Evolutionary conservation across 2,329 filamentous ascomycete genomes (phyloP).

Genomic region (Fusarium buxicola): DNA sequence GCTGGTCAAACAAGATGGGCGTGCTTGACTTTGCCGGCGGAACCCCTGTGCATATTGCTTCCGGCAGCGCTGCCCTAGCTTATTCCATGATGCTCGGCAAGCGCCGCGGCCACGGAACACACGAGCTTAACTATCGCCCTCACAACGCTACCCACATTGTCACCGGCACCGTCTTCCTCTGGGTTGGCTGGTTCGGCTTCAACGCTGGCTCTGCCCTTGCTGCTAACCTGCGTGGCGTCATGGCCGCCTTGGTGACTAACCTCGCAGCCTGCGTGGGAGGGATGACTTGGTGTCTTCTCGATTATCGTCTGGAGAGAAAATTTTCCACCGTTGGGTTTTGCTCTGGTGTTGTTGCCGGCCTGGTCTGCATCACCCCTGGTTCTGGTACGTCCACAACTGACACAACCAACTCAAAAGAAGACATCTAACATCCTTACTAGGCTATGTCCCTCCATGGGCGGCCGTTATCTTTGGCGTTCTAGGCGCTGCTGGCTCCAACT

Average conservation of each 20-base stretch:
- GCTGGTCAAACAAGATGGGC: slow-evolving; percentile 84
- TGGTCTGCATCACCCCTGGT: slow-evolving; percentile 89
- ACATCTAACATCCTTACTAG: slow-evolving; percentile 46
- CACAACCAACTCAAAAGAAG: neutral
- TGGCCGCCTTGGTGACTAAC: slow-evolving; percentile 89
- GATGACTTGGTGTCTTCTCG: slow-evolving; percentile 89
- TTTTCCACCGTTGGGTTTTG: slow-evolving; percentile 96
- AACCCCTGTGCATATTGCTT: slow-evolving; percentile 89
- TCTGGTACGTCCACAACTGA: slow-evolving; percentile 65
- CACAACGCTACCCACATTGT: slow-evolving; percentile 95
- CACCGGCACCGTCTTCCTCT: slow-evolving; percentile 91
- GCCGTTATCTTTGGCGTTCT: slow-evolving; percentile 82
- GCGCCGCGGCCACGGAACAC: slow-evolving; percentile 83
- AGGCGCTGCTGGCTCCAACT: slow-evolving; percentile 84
- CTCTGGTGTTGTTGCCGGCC: slow-evolving; percentile 86
- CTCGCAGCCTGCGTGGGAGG: slow-evolving; percentile 85
- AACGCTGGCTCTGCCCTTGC: slow-evolving; percentile 86
- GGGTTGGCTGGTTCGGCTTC: slow-evolving; percentile 97
- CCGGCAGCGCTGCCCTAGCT: slow-evolving; percentile 83
- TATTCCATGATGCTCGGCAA: slow-evolving; percentile 95
- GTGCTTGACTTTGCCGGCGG: slow-evolving; percentile 91
- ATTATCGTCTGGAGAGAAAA: slow-evolving; percentile 89
- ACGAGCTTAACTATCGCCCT: slow-evolving; percentile 90
- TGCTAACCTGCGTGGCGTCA: slow-evolving; percentile 85
- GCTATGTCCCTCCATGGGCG: slow-evolving; percentile 85